phyloP scores from a whole-genome alignment of 2,329 filamentous ascomycete genomes.

The Dryadomyces quercus-mongolicae region DNA sequence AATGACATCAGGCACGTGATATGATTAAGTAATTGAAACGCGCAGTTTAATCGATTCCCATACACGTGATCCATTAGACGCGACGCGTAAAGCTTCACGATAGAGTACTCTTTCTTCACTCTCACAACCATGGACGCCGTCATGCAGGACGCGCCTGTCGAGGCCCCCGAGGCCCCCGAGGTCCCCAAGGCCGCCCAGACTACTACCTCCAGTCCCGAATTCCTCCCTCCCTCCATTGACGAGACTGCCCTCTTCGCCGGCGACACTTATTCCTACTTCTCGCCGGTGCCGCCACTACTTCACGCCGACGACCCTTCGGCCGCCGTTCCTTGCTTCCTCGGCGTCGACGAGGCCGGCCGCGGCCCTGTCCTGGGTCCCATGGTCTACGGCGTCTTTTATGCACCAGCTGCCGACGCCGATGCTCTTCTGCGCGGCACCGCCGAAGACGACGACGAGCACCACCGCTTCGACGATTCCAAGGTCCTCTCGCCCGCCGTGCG shows the following conservation, averaged over 20 bases:
- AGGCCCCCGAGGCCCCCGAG: conserved; percentile 19
- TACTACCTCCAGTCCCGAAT: conserved; percentile 24
- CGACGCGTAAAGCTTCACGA: not conserved
- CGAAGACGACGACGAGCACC: conserved; percentile 30
- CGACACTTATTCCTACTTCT: conserved; percentile 60
- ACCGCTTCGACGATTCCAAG: conserved; percentile 94
- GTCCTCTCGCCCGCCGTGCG: conserved; percentile 73
- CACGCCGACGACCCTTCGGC: conserved; percentile 10
- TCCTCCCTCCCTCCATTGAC: conserved; percentile 61
- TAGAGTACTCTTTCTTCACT: not conserved
- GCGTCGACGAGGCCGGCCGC: conserved; percentile 87
- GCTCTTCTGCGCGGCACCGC: conserved; percentile 52
- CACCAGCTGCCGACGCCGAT: conserved; percentile 59
- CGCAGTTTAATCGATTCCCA: too few relatives aligned
- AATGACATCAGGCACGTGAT: too few relatives aligned
- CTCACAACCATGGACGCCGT: not conserved
- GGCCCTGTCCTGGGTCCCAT: conserved; percentile 82
- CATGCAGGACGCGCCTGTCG: conserved; percentile 15
- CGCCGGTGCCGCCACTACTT: conserved; percentile 53
- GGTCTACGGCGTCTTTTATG: conserved; percentile 61
- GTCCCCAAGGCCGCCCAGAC: conserved; percentile 30
- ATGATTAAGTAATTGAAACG: too few relatives aligned
- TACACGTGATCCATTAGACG: not conserved
- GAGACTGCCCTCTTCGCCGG: conserved; percentile 44
- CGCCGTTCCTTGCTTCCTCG: conserved; percentile 58